A percentile compares a stretch with the other conserved stretches of the same genome.
Evolutionary conservation across 345 rosid genomes (phyloP).

Genomic region (Hypericum androsaemum): DNA sequence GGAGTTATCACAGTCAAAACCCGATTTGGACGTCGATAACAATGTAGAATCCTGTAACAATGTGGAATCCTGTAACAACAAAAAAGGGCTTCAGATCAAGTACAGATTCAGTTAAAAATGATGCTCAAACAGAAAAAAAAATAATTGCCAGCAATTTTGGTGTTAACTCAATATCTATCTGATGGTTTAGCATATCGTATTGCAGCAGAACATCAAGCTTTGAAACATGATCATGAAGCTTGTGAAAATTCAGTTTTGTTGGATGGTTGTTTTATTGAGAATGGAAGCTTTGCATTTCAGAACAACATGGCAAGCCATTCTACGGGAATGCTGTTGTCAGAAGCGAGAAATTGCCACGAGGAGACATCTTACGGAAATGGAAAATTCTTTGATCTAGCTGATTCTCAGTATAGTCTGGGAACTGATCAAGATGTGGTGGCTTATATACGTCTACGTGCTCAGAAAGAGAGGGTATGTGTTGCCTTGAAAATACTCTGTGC

Average conservation of each 20-base stretch:
- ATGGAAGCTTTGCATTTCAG: conserved; percentile 19
- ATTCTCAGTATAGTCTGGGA: conserved; percentile 22
- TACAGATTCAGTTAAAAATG: conserved; percentile 23
- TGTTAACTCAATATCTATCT: conserved; percentile 26
- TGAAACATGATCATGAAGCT: conserved; percentile 25
- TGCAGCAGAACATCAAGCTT: conserved; percentile 21
- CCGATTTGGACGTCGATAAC: conserved; percentile 26
- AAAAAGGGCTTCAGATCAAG: conserved; percentile 25
- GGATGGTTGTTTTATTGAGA: conserved; percentile 25
- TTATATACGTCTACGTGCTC: conserved; percentile 27
- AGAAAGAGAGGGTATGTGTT: conserved; percentile 46
- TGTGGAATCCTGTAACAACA: too few relatives aligned
- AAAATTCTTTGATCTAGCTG: conserved; percentile 18
- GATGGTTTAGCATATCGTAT: conserved; percentile 25
- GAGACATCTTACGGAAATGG: conserved; percentile 21
- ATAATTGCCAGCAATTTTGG: conserved; percentile 26
- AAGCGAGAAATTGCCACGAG: conserved; percentile 29
- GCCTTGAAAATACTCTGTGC: neutral
- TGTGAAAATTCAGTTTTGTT: conserved; percentile 32
- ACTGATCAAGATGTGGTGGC: conserved; percentile 25
- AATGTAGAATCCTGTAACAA: conserved; percentile 18
- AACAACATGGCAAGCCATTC: conserved; percentile 29
- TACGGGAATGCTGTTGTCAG: conserved; percentile 28
- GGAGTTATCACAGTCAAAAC: conserved; percentile 22
- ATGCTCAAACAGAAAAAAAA: conserved; percentile 30